A percentile compares a stretch with the other conserved stretches of the same genome.
Conservation (phyloP, 371 early-diverging fungal genomes). For the Nosema bombycis region DNA sequence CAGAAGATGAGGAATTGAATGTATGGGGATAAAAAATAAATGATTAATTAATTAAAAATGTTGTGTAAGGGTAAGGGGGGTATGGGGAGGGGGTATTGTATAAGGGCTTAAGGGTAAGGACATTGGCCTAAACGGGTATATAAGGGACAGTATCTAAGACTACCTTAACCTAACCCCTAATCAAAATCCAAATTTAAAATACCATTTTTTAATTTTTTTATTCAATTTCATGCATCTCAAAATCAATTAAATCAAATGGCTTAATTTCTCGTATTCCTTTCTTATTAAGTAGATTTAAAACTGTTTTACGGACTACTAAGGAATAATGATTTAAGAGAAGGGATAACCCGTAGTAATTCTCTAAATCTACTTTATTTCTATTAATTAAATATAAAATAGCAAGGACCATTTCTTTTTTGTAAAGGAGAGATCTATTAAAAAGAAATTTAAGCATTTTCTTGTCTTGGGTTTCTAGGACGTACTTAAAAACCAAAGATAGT, state of each 20-base stretch:
- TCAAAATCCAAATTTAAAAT: background rate
- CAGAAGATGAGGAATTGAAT: background rate
- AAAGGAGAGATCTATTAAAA: background rate
- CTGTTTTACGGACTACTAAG: slow-evolving; percentile 3
- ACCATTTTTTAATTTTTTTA: background rate
- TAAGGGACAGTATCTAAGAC: background rate
- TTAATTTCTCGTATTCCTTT: background rate
- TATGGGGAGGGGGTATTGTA: no score
- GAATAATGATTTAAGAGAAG: slow-evolving; percentile 14
- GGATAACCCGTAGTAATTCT: background rate
- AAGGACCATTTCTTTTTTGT: slow-evolving; percentile 15
- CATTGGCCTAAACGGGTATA: background rate
- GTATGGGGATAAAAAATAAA: background rate
- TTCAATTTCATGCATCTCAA: background rate
- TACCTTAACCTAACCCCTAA: background rate
- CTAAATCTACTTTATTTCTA: background rate
- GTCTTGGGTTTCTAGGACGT: slow-evolving; percentile 1
- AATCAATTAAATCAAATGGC: background rate
- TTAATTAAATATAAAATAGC: background rate
- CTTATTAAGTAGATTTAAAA: background rate
- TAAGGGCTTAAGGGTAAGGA: no score
- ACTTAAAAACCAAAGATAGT: background rate
- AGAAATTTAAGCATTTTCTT: background rate
- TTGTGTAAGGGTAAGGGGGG: background rate
- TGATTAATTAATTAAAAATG: background rate